Conservation (phyloP, 2,329 filamentous ascomycete species). For the Plenodomus lindquistii region DNA sequence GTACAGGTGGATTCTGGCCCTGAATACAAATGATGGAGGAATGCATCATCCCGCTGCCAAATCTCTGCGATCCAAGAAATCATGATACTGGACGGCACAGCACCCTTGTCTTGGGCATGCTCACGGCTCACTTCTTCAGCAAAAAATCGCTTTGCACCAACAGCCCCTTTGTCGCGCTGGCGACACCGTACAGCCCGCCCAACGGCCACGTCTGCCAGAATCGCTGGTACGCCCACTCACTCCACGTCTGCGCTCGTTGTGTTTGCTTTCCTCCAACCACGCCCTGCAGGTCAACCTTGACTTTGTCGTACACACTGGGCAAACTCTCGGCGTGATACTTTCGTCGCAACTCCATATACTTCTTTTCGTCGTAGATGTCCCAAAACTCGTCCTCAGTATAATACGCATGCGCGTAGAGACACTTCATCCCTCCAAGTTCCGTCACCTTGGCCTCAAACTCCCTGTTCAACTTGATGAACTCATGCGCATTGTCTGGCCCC, state of each 20-base stretch:
- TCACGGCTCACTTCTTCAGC: constrained; percentile 29
- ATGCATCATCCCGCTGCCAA: constrained; percentile 4
- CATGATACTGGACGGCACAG: no score
- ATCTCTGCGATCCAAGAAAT: no score
- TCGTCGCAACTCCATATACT: constrained; percentile 64
- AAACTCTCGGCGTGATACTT: constrained; percentile 67
- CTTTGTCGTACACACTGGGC: constrained; percentile 73
- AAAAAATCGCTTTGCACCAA: constrained; percentile 39
- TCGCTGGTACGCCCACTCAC: constrained; percentile 25
- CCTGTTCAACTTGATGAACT: constrained; percentile 71
- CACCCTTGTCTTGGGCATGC: not conserved
- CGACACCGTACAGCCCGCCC: constrained; percentile 46
- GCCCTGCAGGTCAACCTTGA: constrained; percentile 50
- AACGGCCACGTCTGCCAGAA: constrained; percentile 45
- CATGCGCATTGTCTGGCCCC: constrained; percentile 59
- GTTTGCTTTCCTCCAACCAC: constrained; percentile 20
- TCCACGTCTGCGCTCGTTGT: constrained; percentile 26
- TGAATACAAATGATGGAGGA: no score
- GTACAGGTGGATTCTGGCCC: no score
- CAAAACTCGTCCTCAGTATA: constrained; percentile 75
- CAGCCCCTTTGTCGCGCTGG: constrained; percentile 40
- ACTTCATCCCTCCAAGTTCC: constrained; percentile 78
- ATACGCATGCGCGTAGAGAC: constrained; percentile 85
- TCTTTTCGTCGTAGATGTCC: constrained; percentile 62
- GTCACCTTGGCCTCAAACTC: constrained; percentile 71